Percentiles rank a stretch among this genome's conserved stretches.
These are phyloP conservation scores for Citrus cavaleriei DNA, from an alignment of 345 rosid species.

Conservation along the genomic window DNA sequence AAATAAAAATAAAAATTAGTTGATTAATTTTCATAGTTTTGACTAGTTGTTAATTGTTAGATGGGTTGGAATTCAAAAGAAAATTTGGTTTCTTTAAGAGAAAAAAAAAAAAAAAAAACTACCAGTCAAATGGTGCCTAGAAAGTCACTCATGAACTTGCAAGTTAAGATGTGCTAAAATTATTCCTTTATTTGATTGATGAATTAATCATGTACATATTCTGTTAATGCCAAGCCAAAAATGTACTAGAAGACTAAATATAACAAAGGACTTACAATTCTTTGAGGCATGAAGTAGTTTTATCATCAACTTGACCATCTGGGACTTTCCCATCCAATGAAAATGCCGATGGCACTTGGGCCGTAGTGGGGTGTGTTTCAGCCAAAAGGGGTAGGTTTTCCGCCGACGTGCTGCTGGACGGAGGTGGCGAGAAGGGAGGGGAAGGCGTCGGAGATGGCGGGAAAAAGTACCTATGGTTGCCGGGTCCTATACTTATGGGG, in stretches of 20 bases:
- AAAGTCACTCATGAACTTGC: no score
- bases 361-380: conserved; percentile 12
- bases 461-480: conserved; percentile 36
- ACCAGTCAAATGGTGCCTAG: conserved; percentile 20
- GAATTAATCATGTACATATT: background rate
- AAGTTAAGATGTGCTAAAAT: background rate
- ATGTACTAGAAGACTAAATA: background rate
- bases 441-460: conserved; percentile 40
- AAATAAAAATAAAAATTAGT: background rate
- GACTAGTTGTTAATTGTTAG: conserved; percentile 24
- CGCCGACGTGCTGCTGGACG: conserved; percentile 24
- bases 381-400: conserved; percentile 41
- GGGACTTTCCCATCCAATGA: conserved; percentile 29
- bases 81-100: background rate
- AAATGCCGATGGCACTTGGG: conserved; percentile 26
- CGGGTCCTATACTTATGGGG: conserved; percentile 52
- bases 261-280: conserved; percentile 40
- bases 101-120: background rate
- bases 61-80: background rate
- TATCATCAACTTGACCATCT: conserved; percentile 6
- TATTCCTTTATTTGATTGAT: background rate
- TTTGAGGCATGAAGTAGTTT: conserved; percentile 28
- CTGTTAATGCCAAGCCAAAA: background rate
- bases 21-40: conserved; percentile 2
- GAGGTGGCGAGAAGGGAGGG: conserved; percentile 45